These are phyloP conservation scores for Asterochloris erici DNA, from an alignment of 139 green algal species.

Conservation along the genomic window DNA sequence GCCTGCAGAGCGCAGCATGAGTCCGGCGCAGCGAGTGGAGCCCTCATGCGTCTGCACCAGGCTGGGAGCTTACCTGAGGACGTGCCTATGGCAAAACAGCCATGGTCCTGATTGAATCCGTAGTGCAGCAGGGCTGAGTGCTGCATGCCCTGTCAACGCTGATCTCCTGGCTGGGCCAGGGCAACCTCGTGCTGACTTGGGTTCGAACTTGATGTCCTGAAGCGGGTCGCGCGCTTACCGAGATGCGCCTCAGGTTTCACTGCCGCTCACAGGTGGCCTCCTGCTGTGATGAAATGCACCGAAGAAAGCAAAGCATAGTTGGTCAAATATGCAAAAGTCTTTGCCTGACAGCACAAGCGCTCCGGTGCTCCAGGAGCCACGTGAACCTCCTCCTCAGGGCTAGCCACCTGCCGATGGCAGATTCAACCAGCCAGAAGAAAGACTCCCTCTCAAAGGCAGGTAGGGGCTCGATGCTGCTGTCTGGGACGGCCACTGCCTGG, in stretches of 20 bases:
- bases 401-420: too few relatives aligned
- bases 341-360: too few relatives aligned
- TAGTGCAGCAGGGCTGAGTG: constrained; percentile 33
- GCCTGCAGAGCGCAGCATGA: constrained; percentile 31
- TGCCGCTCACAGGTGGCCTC: background rate
- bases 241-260: background rate
- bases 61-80: background rate
- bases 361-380: too few relatives aligned
- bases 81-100: constrained; percentile 84
- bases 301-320: too few relatives aligned
- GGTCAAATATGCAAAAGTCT: too few relatives aligned
- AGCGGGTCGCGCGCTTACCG: background rate
- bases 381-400: too few relatives aligned
- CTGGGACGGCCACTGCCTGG: too few relatives aligned
- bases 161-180: background rate
- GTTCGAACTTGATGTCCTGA: background rate
- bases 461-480: too few relatives aligned
- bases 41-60: too few relatives aligned
- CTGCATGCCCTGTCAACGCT: background rate
- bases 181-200: background rate
- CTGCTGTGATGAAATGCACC: background rate
- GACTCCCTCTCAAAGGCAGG: too few relatives aligned
- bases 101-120: constrained; percentile 81
- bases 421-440: too few relatives aligned
- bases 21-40: too few relatives aligned